Evolutionary conservation across 805 yeast genomes (phyloP), one percentile per base, ranked within the genome.

Genomic region (Cyberlindnera petersonii): DNA sequence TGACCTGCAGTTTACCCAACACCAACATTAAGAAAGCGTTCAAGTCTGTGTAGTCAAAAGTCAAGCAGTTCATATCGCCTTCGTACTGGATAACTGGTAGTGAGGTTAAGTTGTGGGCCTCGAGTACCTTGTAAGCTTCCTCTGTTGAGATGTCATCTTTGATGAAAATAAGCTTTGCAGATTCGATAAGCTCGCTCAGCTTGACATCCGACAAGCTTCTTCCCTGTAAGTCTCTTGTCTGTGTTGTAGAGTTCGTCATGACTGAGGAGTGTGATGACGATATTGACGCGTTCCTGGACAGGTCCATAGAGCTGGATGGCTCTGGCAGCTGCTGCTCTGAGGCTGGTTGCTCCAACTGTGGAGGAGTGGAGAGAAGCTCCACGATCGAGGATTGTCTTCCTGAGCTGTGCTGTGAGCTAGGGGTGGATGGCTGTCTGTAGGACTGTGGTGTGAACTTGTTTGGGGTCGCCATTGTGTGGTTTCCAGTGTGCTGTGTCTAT

Each of bases 21-120:
- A 93, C 93, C 44, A 93, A 66, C 48, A 91, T 66, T 47, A 91
- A 67, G 59, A 88, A 88, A 10, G 96, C 81, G 54, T 86, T 88
- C 61, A 91, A 71, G 63, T 91, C 97, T 21, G 91, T 75, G 63
- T 87, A 93, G 62, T 93, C 98, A 60, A 91, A 91, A 2, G 95
- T 83, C 44, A 83, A 71, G 54, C 93, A 86, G 48, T 81, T 74
- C 49, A 80, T 65, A 49, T 79, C 86, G 36, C 71, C 67, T 2
- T 69, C 66, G 42, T 53, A 66, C 33, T 71, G 67, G 46, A 72
- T 75, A 14, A 91, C 93, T 0, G 98, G 98, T 40, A 93, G 66
- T 13, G 94, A 82, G 2, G 96, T 91, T 55, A 93, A 72, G 47
- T 82, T 79, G 60, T 89, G 73, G 23, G 71, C 65, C 22, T 75